Evolutionary conservation across 495 filamentous ascomycete species (phyloP), one percentile per base, ranked within the genome.

Genomic region (Penicillium macrosclerotiorum): DNA sequence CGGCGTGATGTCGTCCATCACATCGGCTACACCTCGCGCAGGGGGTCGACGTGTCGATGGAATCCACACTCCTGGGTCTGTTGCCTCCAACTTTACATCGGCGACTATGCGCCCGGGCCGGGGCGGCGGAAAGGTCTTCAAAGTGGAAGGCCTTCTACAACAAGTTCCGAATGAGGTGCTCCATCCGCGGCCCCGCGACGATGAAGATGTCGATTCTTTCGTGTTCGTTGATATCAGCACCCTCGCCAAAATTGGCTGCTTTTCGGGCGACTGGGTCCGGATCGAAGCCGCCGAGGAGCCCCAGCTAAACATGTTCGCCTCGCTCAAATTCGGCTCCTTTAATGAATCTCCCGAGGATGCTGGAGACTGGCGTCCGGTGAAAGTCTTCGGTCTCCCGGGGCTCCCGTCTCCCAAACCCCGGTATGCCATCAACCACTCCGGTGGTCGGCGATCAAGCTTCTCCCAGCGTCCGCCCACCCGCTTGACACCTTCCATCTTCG

Each of bases 261-360:
- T 98, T 63, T 96, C 92, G 1, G 93, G 93, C 11, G 93, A 98
- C 58, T 98, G 93, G 93, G 89, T 96, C n/a, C 80, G 84, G 3
- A 71, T 98, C 14, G 88, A 93, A 67, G 70, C 79, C 1, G 75
- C 85, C 11, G 71, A 82, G 29, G 88, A 88, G 52, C 82, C 85
- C 11, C 77, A 80, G 9, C 29, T 72, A 4, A 74, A 76, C 57
- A 68, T 72, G 49, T 65, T 78, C 49, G 74, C 79, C 68, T 60
- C 71, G 71, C 63, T 83, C 66, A 68, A 65, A 39, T 50, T 64
- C 26, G 62, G 65, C 27, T 68, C 70, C 67, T 47, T 83, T 65
- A 76, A 63, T 39, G 62, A 78, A 35, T 53, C 64, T 12, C 51
- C 65, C 8, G 59, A 73, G 40, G 63, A 65, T 14, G 63, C 74